These are phyloP conservation scores for Coleophoma crateriformis DNA, from an alignment of 2,329 filamentous ascomycete genomes.

Conservation along the genomic window DNA sequence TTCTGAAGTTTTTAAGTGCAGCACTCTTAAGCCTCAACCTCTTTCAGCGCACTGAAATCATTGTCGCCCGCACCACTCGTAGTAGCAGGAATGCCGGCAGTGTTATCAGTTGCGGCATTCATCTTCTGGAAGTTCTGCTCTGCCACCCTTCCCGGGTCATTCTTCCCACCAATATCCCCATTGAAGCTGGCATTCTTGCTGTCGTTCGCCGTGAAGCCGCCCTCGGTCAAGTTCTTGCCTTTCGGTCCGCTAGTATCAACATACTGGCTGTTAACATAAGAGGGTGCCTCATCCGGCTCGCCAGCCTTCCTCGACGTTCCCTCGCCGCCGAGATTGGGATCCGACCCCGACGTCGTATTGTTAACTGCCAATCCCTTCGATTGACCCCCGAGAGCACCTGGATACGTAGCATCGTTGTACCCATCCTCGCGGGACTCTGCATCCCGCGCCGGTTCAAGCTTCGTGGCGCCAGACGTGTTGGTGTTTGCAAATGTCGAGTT, in stretches of 20 bases:
- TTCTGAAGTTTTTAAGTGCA: too few species aligned
- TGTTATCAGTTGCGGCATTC: slow-evolving; percentile 16
- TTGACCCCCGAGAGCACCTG: slow-evolving; percentile 11
- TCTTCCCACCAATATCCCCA: slow-evolving; percentile 37
- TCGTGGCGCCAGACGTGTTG: slow-evolving; percentile 45
- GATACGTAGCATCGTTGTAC: slow-evolving; percentile 12
- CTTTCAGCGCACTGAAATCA: slow-evolving; percentile 10
- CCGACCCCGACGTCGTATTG: slow-evolving; percentile 5
- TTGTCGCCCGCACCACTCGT: slow-evolving; percentile 11
- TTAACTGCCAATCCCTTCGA: slow-evolving; percentile 7
- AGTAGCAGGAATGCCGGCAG: slow-evolving; percentile 16
- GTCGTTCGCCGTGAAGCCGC: slow-evolving; percentile 18
- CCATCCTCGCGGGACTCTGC: slow-evolving; percentile 19
- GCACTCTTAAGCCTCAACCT: slow-evolving; percentile 12
- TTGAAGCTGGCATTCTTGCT: slow-evolving; percentile 24
- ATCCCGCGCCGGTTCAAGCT: slow-evolving; percentile 34
- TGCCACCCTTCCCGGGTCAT: slow-evolving; percentile 41
- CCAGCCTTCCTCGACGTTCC: slow-evolving; percentile 1
- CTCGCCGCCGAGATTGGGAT: slow-evolving; percentile 2
- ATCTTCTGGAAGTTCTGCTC: slow-evolving; percentile 33
- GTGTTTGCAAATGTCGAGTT: slow-evolving; percentile 51
- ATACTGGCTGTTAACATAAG: slow-evolving; percentile 20
- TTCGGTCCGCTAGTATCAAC: slow-evolving; percentile 15
- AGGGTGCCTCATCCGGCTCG: slow-evolving; percentile 15
- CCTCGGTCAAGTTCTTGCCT: slow-evolving; percentile 23